A percentile compares a stretch with the other conserved stretches of the same genome.
These are phyloP conservation scores for Annona squamosa DNA, from an alignment of 164 flowering plant genomes.

Conservation along the genomic window DNA sequence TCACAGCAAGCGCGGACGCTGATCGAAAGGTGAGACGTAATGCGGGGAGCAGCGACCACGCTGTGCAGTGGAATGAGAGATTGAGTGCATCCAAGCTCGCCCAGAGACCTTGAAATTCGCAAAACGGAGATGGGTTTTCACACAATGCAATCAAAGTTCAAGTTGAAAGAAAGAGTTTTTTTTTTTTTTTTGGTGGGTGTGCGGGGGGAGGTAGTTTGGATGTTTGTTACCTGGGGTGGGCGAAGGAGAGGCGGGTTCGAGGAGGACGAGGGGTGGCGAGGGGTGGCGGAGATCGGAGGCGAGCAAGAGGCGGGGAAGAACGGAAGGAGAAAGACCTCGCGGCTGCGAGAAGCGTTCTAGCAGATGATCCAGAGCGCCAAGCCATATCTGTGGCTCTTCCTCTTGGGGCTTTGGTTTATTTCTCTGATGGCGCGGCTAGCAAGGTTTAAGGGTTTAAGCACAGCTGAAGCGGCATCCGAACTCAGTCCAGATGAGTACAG, in stretches of 20 bases:
- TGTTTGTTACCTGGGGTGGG: conserved; percentile 41
- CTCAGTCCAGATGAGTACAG: too few relatives aligned
- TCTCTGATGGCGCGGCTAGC: neutral
- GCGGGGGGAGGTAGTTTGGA: neutral
- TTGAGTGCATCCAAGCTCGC: conserved; percentile 59
- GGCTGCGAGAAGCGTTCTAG: conserved; percentile 55
- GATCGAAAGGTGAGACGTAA: conserved; percentile 63
- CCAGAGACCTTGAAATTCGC: conserved; percentile 39
- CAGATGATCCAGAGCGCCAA: conserved; percentile 62
- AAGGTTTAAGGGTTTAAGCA: conserved; percentile 1
- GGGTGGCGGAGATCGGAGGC: conserved; percentile 54
- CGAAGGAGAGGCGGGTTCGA: conserved; percentile 46
- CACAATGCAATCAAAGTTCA: neutral
- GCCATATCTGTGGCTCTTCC: conserved; percentile 23
- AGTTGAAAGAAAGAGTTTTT: neutral
- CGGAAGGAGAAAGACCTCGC: conserved; percentile 55
- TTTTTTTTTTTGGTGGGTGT: too few relatives aligned
- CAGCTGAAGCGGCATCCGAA: too few relatives aligned
- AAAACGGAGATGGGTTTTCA: neutral
- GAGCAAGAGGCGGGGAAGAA: conserved; percentile 41
- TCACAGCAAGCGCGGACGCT: conserved; percentile 67
- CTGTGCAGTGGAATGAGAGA: conserved; percentile 65
- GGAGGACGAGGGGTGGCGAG: conserved; percentile 39
- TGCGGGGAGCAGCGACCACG: conserved; percentile 30
- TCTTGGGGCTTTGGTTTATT: conserved; percentile 3